Conservation (phyloP, 208 protist genomes). For the Herpetomonas tarakana region DNA sequence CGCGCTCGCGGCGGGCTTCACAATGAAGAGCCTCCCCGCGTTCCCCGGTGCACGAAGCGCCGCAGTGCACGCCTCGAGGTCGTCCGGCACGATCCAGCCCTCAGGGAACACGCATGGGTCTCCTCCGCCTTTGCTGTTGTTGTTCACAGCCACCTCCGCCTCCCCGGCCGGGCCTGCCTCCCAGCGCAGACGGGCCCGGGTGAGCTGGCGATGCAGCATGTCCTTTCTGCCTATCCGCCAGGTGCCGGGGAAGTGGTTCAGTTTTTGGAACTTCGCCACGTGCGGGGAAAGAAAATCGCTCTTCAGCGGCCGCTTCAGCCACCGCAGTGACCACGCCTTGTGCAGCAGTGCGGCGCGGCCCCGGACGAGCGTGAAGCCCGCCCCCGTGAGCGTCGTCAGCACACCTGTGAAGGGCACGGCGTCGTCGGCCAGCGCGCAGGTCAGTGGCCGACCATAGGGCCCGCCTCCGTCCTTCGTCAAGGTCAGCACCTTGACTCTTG, state of each 20-base stretch:
- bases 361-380: conserved; percentile 38
- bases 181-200: conserved; percentile 21
- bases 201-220: conserved; percentile 57
- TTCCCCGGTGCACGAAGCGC: conserved; percentile 21
- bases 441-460: conserved; percentile 22
- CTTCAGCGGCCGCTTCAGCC: conserved; percentile 51
- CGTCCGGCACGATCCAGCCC: conserved; percentile 46
- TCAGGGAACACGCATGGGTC: conserved; percentile 45
- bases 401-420: conserved; percentile 62
- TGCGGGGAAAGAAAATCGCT: conserved; percentile 40
- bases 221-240: conserved; percentile 82
- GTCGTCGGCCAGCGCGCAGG: conserved; percentile 34
- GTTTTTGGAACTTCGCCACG: conserved; percentile 44
- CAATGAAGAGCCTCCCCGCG: conserved; percentile 62
- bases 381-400: conserved; percentile 36
- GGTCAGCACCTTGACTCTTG: conserved; percentile 1
- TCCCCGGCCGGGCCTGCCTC: too few relatives aligned
- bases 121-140: conserved; percentile 6
- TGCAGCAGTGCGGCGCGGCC: conserved; percentile 27
- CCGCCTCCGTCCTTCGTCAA: conserved; percentile 1
- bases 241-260: conserved; percentile 91
- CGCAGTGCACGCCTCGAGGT: conserved; percentile 21
- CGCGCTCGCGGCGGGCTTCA: conserved; percentile 62
- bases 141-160: too few relatives aligned
- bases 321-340: conserved; percentile 55